Conservation (phyloP, 768 basidiomycete genomes). For the Mycena rosella region DNA sequence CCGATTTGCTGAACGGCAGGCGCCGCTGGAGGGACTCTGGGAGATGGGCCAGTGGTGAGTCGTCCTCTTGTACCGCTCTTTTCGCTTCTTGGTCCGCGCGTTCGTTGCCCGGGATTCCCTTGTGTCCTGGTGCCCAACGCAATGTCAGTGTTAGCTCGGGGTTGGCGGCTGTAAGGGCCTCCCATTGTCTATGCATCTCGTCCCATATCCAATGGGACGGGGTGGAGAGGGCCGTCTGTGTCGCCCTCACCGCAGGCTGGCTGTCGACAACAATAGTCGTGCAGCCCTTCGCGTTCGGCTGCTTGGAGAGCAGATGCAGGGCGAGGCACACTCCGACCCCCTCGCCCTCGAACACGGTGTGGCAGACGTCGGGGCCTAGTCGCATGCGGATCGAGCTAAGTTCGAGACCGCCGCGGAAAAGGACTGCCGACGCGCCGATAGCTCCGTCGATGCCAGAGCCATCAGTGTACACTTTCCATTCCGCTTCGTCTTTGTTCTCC, state of each 20-base stretch:
- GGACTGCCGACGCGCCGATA: conserved; percentile 41
- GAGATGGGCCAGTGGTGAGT: too few relatives aligned
- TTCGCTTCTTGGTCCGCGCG: conserved; percentile 38
- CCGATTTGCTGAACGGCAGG: too few relatives aligned
- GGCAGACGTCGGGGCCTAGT: conserved; percentile 27
- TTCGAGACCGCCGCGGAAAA: conserved; percentile 9
- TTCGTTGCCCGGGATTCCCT: conserved; percentile 38
- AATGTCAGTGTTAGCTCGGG: conserved; percentile 19
- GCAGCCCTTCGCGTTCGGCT: neutral
- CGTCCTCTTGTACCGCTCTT: conserved; percentile 18
- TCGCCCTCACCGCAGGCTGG: conserved; percentile 35
- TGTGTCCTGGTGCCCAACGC: conserved; percentile 40
- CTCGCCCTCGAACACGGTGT: conserved; percentile 46
- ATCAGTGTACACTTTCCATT: conserved; percentile 36
- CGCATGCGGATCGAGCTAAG: neutral
- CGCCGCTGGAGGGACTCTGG: too few relatives aligned
- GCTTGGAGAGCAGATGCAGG: conserved; percentile 20
- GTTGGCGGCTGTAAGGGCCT: neutral
- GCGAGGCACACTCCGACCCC: conserved; percentile 36
- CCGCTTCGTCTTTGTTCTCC: neutral
- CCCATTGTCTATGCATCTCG: neutral
- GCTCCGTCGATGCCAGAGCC: conserved; percentile 36
- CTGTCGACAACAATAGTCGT: conserved; percentile 38
- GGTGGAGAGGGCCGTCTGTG: neutral
- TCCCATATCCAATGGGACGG: conserved; percentile 27